phyloP scores from a whole-genome alignment of 352 stramenopile species.

The Phytopythium helicoides region DNA sequence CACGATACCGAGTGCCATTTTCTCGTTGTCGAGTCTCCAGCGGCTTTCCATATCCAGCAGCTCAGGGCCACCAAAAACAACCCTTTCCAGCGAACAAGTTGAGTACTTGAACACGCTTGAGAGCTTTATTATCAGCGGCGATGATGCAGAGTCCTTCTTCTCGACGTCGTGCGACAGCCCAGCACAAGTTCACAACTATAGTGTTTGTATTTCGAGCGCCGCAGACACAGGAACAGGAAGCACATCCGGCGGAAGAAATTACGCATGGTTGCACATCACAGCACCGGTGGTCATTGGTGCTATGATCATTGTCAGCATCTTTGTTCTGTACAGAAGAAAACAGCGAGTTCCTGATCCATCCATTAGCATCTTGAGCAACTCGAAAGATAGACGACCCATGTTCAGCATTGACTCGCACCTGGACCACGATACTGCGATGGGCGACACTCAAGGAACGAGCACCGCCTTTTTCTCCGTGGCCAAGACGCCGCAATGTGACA shows the following conservation, averaged over 20 bases:
- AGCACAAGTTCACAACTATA: slow-evolving; percentile 13
- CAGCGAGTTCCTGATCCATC: not conserved
- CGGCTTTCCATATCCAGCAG: slow-evolving; percentile 14
- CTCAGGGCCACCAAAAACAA: slow-evolving; percentile 13
- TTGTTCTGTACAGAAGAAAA: not conserved
- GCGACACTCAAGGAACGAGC: not conserved
- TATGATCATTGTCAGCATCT: not conserved
- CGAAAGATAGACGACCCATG: not conserved
- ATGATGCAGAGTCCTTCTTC: slow-evolving; percentile 6
- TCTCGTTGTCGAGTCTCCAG: slow-evolving; percentile 14
- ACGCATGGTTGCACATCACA: slow-evolving; percentile 7
- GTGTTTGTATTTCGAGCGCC: slow-evolving; percentile 18
- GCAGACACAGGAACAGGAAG: not conserved
- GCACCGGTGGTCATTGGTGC: not conserved
- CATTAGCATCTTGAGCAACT: not conserved
- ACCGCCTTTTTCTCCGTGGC: slow-evolving; percentile 2
- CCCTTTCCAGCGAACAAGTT: slow-evolving; percentile 20
- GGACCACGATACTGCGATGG: not conserved
- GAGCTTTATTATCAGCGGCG: slow-evolving; percentile 24
- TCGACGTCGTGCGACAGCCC: slow-evolving; percentile 16
- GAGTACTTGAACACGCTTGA: slow-evolving; percentile 22
- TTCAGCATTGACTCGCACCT: slow-evolving; percentile 4
- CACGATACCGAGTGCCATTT: slow-evolving; percentile 13
- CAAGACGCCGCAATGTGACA: not conserved
- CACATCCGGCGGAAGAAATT: not conserved